phyloP scores from a whole-genome alignment of 768 basidiomycete genomes.

The Macrocybe gigantea region DNA sequence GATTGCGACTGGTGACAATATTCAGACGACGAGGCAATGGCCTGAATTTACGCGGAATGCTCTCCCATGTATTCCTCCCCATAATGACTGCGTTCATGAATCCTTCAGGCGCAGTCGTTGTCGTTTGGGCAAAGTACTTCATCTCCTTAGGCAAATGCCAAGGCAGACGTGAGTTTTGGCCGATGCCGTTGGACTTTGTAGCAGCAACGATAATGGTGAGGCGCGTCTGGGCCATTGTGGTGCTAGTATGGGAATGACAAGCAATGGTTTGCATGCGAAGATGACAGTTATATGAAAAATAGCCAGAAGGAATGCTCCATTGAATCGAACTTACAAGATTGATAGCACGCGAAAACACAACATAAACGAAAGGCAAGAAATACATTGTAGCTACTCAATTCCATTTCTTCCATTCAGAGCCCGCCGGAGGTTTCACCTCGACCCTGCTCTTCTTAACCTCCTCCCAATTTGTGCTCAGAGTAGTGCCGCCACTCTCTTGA shows the following conservation, averaged over 20 bases:
- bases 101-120: constrained; percentile 50
- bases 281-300: background rate
- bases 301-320: background rate
- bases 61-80: constrained; percentile 98
- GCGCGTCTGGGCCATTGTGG: constrained; percentile 33
- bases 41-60: constrained; percentile 80
- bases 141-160: constrained; percentile 89
- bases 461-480: constrained; percentile 93
- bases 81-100: constrained; percentile 77
- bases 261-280: too few species aligned
- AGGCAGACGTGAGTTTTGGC: constrained; percentile 66
- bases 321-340: background rate
- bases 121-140: constrained; percentile 86
- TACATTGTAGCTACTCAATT: constrained; percentile 22
- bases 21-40: constrained; percentile 77
- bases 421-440: constrained; percentile 77
- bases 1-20: constrained; percentile 65
- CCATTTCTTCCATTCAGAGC: constrained; percentile 84
- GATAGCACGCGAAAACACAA: background rate
- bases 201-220: constrained; percentile 94
- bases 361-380: constrained; percentile 1
- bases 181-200: constrained; percentile 84
- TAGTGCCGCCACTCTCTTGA: constrained; percentile 90
- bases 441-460: constrained; percentile 71
- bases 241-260: too few species aligned